Percentiles rank a stretch among this genome's conserved stretches.
phyloP scores from a whole-genome alignment of 2,329 filamentous ascomycete species.

The Sclerotinia trifoliorum region DNA sequence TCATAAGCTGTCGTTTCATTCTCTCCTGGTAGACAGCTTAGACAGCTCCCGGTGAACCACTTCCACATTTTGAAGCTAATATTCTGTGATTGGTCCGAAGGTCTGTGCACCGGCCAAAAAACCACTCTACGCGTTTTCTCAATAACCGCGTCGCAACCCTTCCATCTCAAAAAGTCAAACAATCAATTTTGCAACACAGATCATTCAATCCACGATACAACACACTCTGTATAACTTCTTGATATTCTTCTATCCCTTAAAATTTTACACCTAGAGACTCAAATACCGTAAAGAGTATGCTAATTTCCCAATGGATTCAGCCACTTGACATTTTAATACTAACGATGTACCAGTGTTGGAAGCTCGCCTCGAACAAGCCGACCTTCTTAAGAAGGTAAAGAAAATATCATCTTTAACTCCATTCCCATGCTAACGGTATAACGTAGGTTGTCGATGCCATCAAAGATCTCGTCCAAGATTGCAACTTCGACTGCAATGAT shows the following conservation, averaged over 20 bases:
- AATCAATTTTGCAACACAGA: slow-evolving; percentile 13
- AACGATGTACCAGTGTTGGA: slow-evolving; percentile 67
- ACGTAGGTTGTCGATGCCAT: slow-evolving; percentile 91
- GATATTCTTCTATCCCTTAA: background rate
- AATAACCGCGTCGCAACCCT: slow-evolving; percentile 19
- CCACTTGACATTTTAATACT: slow-evolving; percentile 8
- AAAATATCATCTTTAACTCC: background rate
- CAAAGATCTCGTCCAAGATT: slow-evolving; percentile 98
- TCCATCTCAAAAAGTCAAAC: slow-evolving; percentile 19
- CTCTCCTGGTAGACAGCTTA: too few species aligned
- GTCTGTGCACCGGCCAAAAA: slow-evolving; percentile 17
- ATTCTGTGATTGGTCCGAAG: background rate
- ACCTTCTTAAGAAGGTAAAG: slow-evolving; percentile 85
- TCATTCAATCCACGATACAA: slow-evolving; percentile 10
- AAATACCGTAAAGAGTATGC: slow-evolving; percentile 15
- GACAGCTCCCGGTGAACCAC: too few species aligned
- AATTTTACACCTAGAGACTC: background rate
- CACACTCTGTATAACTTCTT: background rate
- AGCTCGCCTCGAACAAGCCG: slow-evolving; percentile 93
- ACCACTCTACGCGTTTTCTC: slow-evolving; percentile 25
- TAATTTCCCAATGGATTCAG: background rate
- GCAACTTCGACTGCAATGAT: slow-evolving; percentile 99
- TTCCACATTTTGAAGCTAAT: background rate
- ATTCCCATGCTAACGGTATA: slow-evolving; percentile 29
- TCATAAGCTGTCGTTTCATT: too few species aligned